phyloP scores from a whole-genome alignment of 352 stramenopile species.

The Globisporangium middletonii region DNA sequence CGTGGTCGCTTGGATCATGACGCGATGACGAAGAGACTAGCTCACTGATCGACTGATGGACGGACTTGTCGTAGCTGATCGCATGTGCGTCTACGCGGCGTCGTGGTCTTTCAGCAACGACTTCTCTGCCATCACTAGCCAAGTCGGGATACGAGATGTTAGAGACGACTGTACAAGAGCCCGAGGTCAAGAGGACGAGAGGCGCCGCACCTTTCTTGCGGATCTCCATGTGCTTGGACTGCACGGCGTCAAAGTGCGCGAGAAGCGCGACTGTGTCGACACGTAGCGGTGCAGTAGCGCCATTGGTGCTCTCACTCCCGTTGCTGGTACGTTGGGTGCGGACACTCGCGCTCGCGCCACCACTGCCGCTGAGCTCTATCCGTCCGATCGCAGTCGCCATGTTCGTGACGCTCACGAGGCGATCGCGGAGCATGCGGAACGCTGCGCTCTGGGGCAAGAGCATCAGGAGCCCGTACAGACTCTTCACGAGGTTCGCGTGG shows the following conservation, averaged over 20 bases:
- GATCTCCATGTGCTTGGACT: constrained; percentile 61
- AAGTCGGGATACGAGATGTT: not conserved
- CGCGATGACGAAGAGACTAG: too few relatives aligned
- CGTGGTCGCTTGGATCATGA: too few relatives aligned
- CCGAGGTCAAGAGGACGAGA: too few relatives aligned
- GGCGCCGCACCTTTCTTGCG: constrained; percentile 61
- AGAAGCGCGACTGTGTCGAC: constrained; percentile 59
- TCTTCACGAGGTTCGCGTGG: constrained; percentile 95
- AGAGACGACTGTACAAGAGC: not conserved
- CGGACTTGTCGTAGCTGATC: too few relatives aligned
- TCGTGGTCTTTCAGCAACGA: constrained; percentile 47
- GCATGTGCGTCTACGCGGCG: constrained; percentile 1
- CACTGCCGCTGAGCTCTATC: constrained; percentile 49
- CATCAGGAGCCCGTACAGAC: constrained; percentile 97
- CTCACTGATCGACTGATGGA: too few relatives aligned
- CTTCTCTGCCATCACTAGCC: constrained; percentile 57
- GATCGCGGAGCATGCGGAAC: constrained; percentile 79
- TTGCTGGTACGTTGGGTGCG: too few relatives aligned
- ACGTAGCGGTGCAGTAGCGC: constrained; percentile 6
- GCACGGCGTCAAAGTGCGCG: constrained; percentile 67
- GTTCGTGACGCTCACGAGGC: constrained; percentile 79
- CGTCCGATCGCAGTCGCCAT: constrained; percentile 81
- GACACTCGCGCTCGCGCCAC: constrained; percentile 5
- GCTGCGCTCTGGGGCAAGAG: constrained; percentile 92
- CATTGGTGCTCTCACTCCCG: not conserved